Base-by-base conservation (phyloP, 2,329 filamentous ascomycete genomes). In the Penicillium sp. region DNA sequence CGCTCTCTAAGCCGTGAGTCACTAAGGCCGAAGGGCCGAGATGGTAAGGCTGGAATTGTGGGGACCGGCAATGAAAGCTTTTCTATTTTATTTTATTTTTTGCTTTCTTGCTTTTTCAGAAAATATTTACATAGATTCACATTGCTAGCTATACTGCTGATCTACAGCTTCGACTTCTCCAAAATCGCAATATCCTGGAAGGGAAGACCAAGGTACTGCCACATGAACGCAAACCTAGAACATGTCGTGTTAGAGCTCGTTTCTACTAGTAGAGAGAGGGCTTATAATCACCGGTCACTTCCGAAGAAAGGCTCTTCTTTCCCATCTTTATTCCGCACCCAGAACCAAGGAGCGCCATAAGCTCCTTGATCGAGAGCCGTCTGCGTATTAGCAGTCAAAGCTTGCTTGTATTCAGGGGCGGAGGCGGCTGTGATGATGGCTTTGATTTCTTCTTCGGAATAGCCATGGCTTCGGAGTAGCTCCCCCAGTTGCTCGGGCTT, bases 281-380 rank as follows among this genome's bases (percentile, higher is more conserved):
- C 5, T 10, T 16, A 23, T 10, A 61, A 86, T 82, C 46, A 65
- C 70, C 87, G 86, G 73, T 92, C 89, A 72, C 88, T 91, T 2
- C 89, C 89, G 72, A 92, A 92, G 69, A 92, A 91, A 0, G 87
- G 83, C 74, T 89, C 86, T 45, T 79, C 79, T 52, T 79, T 71
- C 0, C 87, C 87, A 57, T 81, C 70, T 1, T 56, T 53, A 53
- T 67, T 67, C 23, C 77, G 80, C 3, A 86, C 89, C 81, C 85
- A 87, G 56, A 90, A 78, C 89, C 90, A 93, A 1, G 90, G 90
- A 46, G 85, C 84, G 0, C 90, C 90, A 71, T 90, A 93, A 0
- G 89, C 90, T 0, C 89, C 90, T 46, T 75, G 77, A 33, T 83
- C 81, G 14, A 90, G 70, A 0, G 83, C 87, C 59, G 80, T 79